Conservation (phyloP, 2,329 filamentous ascomycete genomes). For the Piedraia hortae region DNA sequence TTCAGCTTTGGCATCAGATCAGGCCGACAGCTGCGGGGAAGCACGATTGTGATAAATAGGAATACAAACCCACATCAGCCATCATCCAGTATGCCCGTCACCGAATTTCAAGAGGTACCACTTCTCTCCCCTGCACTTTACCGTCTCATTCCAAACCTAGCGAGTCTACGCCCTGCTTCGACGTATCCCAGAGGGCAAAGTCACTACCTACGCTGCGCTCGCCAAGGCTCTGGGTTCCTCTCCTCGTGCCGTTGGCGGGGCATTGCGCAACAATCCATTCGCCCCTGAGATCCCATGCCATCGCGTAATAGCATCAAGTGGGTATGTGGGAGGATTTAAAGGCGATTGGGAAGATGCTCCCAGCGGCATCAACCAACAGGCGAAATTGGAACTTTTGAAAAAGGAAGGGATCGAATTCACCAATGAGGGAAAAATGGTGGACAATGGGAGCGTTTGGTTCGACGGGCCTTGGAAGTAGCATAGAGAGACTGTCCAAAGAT, state of each 20-base stretch:
- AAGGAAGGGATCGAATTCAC: conserved; percentile 39
- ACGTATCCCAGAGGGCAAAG: conserved; percentile 46
- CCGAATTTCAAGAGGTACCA: background rate
- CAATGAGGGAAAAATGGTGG: conserved; percentile 29
- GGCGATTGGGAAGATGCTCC: conserved; percentile 35
- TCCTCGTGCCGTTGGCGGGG: conserved; percentile 51
- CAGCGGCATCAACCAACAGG: conserved; percentile 32
- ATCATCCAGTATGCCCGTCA: background rate
- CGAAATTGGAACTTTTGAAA: conserved; percentile 33
- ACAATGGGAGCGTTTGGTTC: conserved; percentile 16
- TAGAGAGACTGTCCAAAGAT: too few relatives aligned
- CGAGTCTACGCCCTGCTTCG: conserved; percentile 42
- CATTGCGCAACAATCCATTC: conserved; percentile 52
- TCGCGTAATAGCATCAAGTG: conserved; percentile 51
- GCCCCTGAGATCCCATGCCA: conserved; percentile 53
- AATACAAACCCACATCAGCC: too few relatives aligned
- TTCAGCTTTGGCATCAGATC: too few relatives aligned
- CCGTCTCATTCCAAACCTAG: background rate
- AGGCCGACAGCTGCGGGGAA: too few relatives aligned
- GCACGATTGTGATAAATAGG: too few relatives aligned
- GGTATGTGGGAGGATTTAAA: conserved; percentile 40
- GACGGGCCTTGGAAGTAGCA: background rate
- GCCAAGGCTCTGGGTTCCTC: conserved; percentile 40
- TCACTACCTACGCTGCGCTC: conserved; percentile 47
- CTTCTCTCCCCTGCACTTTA: background rate